Evolutionary conservation across 345 rosid genomes (phyloP).

Genomic region (Mercurialis annua): DNA sequence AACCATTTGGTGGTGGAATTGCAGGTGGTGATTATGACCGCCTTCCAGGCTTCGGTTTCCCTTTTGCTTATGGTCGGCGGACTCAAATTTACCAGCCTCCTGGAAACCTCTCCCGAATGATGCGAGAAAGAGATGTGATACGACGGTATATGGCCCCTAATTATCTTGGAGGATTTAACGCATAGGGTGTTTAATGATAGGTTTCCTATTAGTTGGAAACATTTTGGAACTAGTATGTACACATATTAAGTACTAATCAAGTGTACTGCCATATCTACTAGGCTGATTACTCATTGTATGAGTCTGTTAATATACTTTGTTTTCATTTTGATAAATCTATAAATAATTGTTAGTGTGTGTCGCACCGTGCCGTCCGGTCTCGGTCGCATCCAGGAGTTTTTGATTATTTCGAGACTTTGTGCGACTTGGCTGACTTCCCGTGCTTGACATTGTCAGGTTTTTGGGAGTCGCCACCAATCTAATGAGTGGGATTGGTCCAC

Average conservation of each 20-base stretch:
- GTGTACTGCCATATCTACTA: neutral
- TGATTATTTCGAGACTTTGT: no score
- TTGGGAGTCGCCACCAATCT: no score
- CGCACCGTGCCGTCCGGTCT: no score
- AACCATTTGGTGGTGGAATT: neutral
- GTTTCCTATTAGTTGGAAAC: neutral
- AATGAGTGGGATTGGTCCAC: no score
- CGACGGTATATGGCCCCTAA: slow-evolving; percentile 20
- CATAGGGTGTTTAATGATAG: neutral
- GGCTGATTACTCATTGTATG: neutral
- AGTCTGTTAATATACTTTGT: neutral
- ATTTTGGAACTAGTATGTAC: neutral
- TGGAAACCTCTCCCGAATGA: neutral
- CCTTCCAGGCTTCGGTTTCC: slow-evolving; percentile 25
- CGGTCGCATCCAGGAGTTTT: no score
- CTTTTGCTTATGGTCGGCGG: slow-evolving; percentile 12
- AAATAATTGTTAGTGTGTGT: no score
- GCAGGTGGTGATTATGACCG: slow-evolving; percentile 40
- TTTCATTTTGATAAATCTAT: no score
- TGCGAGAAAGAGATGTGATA: neutral
- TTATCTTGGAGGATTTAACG: slow-evolving; percentile 36
- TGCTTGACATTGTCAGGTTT: no score
- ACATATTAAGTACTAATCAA: neutral
- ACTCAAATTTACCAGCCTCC: neutral
- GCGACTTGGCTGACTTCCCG: no score